These are phyloP conservation scores for Acacia acuminata DNA, from an alignment of 306 rosid species.

Conservation along the genomic window DNA sequence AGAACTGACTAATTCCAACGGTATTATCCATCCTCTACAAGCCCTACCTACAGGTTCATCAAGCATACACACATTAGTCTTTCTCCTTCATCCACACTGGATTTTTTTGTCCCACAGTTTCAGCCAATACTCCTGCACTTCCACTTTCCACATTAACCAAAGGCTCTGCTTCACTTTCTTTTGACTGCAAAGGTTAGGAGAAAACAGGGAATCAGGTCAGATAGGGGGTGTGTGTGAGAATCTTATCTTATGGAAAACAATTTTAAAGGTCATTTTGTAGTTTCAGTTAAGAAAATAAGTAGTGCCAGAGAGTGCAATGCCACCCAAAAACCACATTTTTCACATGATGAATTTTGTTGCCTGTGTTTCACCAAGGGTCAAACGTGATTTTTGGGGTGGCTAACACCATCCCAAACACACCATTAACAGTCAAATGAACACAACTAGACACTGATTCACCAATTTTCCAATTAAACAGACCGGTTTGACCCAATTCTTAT, in stretches of 20 bases:
- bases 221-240: neutral
- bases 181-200: conserved; percentile 50
- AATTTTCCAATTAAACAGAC: neutral
- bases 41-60: conserved; percentile 32
- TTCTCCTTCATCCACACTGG: conserved; percentile 67
- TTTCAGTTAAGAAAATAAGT: neutral
- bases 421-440: neutral
- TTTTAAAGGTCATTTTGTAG: neutral
- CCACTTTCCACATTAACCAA: conserved; percentile 64
- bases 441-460: neutral
- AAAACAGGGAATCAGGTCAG: neutral
- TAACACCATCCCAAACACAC: neutral
- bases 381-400: neutral
- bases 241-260: neutral
- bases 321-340: neutral
- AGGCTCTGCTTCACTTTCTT: conserved; percentile 73
- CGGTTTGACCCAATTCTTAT: neutral
- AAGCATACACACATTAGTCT: conserved; percentile 50
- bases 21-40: conserved; percentile 40
- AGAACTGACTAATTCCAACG: conserved; percentile 44
- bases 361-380: neutral
- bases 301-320: neutral
- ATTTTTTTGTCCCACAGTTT: conserved; percentile 40
- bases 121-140: conserved; percentile 39
- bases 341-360: neutral